Conservation (phyloP, 345 rosid species). For the Bruguiera parviflora region DNA sequence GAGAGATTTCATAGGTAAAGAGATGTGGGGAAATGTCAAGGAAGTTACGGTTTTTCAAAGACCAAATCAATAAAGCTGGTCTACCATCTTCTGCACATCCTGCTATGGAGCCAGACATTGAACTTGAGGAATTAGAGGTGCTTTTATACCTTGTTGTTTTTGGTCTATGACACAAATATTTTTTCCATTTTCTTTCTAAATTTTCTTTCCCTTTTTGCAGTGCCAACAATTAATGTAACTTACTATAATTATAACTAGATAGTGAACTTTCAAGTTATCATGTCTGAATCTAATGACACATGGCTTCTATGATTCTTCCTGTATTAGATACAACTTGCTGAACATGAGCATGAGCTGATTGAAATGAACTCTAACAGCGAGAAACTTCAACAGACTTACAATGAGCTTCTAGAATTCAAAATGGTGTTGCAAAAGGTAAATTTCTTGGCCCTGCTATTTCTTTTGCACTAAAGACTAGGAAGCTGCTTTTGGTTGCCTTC, state of each 20-base stretch:
- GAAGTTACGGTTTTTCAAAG: constrained; percentile 80
- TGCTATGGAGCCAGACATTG: constrained; percentile 65
- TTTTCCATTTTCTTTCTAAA: neutral
- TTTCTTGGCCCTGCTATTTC: constrained; percentile 14
- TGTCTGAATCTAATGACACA: neutral
- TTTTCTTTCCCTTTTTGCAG: constrained; percentile 10
- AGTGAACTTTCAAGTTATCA: neutral
- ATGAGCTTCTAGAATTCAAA: constrained; percentile 92
- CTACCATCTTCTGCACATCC: constrained; percentile 56
- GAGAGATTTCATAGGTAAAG: constrained; percentile 57
- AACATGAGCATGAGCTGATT: constrained; percentile 83
- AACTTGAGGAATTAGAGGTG: constrained; percentile 91
- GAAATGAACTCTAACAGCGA: constrained; percentile 94
- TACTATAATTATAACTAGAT: neutral
- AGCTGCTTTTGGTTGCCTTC: neutral
- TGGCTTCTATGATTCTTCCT: constrained; percentile 22
- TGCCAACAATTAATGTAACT: neutral
- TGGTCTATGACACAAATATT: neutral
- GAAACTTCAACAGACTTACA: constrained; percentile 78
- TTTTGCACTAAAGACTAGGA: neutral
- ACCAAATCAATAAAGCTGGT: constrained; percentile 89
- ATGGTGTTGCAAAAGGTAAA: constrained; percentile 83
- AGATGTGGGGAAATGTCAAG: constrained; percentile 97
- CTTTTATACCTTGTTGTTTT: constrained; percentile 12
- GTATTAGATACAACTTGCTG: constrained; percentile 73